Conservation (phyloP, 768 basidiomycete species). For the Mycena capillaripes region DNA sequence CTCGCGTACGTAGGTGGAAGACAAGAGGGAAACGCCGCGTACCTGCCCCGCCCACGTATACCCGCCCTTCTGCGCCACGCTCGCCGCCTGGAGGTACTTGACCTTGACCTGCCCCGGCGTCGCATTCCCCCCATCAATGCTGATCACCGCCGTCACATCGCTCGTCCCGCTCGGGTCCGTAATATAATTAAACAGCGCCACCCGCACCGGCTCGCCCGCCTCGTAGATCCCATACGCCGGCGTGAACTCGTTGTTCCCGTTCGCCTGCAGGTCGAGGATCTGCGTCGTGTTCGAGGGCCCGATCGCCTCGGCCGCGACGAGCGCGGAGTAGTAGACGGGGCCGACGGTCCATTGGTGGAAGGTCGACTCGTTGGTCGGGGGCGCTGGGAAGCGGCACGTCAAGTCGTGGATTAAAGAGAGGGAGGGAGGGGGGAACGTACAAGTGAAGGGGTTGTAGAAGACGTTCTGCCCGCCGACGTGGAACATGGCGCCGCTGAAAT, state of each 20-base stretch:
- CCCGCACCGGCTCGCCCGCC: conserved; percentile 68
- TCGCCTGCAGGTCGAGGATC: conserved; percentile 73
- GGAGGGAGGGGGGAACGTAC: conserved; percentile 26
- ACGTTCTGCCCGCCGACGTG: conserved; percentile 39
- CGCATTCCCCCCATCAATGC: conserved; percentile 52
- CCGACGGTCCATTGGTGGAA: conserved; percentile 84
- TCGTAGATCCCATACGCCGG: conserved; percentile 85
- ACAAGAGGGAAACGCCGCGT: background rate
- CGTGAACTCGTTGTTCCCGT: conserved; percentile 65
- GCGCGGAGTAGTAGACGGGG: conserved; percentile 80
- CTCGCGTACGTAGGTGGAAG: background rate
- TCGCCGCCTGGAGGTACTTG: conserved; percentile 54
- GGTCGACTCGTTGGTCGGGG: conserved; percentile 68
- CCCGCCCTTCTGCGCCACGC: conserved; percentile 21
- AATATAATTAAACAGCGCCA: conserved; percentile 82
- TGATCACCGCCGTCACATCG: conserved; percentile 66
- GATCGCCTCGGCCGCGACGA: conserved; percentile 78
- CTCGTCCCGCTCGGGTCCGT: conserved; percentile 71
- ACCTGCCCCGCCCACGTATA: conserved; percentile 28
- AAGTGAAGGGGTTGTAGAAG: conserved; percentile 21
- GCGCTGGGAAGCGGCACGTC: conserved; percentile 54
- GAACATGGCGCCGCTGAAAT: conserved; percentile 48
- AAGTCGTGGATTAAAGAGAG: conserved; percentile 23
- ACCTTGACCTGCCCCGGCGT: conserved; percentile 66
- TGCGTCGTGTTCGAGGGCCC: conserved; percentile 73